Evolutionary conservation across 192 early-diverging fungal genomes (phyloP).

Genomic region (Backusella parvicylindrica): DNA sequence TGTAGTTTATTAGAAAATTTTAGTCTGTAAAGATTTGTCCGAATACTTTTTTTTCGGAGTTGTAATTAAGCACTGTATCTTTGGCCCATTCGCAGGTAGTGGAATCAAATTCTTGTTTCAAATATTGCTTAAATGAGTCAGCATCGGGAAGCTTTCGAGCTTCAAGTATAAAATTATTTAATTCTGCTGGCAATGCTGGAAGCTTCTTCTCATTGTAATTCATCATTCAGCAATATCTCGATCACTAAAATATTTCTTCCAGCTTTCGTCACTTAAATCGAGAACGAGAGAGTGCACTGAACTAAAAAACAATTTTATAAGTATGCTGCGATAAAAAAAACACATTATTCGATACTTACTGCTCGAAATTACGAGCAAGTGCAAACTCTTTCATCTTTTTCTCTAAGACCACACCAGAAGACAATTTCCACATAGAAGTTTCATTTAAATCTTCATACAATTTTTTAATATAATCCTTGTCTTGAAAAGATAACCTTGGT

Average conservation of each 20-base stretch:
- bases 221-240: neutral
- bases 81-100: constrained; percentile 1
- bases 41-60: no score
- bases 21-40: no score
- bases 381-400: constrained; percentile 7
- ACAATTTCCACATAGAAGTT: neutral
- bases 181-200: neutral
- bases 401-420: neutral
- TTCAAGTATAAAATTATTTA: neutral
- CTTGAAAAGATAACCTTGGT: neutral
- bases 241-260: neutral
- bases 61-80: neutral
- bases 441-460: neutral
- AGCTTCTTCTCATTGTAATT: neutral
- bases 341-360: neutral
- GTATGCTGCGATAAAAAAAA: neutral
- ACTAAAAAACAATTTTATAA: constrained; percentile 1
- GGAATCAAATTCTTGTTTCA: neutral
- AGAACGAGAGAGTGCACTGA: neutral
- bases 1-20: no score
- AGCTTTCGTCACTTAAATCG: neutral
- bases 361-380: neutral
- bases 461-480: neutral
- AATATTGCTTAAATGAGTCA: neutral
- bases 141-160: neutral